Evolutionary conservation across 2,329 filamentous ascomycete genomes (phyloP).

Genomic region (Arthrobotrys musiformis): DNA sequence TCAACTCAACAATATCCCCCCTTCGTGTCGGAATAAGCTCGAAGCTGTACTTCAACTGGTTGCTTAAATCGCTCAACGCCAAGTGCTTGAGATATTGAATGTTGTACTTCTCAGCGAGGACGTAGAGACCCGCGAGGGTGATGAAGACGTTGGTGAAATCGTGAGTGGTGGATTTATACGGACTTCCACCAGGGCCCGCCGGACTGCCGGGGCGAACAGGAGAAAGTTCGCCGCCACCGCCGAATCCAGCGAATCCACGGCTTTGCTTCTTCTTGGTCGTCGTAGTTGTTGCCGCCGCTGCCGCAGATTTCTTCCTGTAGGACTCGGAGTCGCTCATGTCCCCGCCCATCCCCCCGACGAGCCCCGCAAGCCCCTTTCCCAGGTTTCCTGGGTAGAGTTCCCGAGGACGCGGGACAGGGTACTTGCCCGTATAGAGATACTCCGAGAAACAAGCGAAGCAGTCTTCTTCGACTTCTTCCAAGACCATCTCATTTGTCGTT

Average conservation of each 20-base stretch:
- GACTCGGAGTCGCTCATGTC: conserved; percentile 54
- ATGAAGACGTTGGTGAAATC: conserved; percentile 62
- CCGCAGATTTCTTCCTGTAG: conserved; percentile 42
- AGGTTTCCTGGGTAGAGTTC: conserved; percentile 43
- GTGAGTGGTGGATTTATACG: conserved; percentile 49
- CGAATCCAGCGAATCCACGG: conserved; percentile 49
- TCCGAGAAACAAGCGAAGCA: conserved; percentile 67
- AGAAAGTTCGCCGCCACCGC: conserved; percentile 44
- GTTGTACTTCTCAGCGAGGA: conserved; percentile 63
- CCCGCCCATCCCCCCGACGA: conserved; percentile 16
- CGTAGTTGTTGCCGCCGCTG: conserved; percentile 14
- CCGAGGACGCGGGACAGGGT: conserved; percentile 62
- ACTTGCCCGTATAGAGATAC: conserved; percentile 67
- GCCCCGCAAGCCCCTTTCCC: conserved; percentile 33
- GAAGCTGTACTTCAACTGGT: conserved; percentile 57
- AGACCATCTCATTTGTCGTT: conserved; percentile 63
- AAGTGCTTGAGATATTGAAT: conserved; percentile 61
- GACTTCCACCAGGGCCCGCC: conserved; percentile 22
- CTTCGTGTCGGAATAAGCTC: conserved; percentile 59
- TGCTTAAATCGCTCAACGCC: conserved; percentile 58
- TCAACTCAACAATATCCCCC: conserved; percentile 60
- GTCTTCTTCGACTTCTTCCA: conserved; percentile 66
- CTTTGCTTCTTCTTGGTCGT: conserved; percentile 49
- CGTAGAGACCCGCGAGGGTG: conserved; percentile 63
- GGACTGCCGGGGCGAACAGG: conserved; percentile 39